These are phyloP conservation scores for Mollisia scopiformis DNA, from an alignment of 2,329 filamentous ascomycete genomes.

Conservation along the genomic window DNA sequence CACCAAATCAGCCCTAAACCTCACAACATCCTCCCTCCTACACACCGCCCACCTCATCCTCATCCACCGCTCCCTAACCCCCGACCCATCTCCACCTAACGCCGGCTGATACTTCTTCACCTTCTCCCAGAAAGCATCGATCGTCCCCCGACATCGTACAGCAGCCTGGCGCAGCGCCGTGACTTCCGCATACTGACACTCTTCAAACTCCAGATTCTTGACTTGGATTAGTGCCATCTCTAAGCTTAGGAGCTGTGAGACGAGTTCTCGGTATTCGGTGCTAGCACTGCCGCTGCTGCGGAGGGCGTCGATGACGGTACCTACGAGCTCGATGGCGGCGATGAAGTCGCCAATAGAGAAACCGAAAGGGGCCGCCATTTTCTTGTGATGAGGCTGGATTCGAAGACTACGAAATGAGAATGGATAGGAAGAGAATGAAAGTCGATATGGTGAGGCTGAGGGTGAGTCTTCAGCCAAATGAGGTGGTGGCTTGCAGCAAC, in stretches of 20 bases:
- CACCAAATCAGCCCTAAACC: conserved; percentile 32
- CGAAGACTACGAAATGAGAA: no score
- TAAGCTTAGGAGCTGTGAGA: conserved; percentile 25
- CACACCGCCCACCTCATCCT: conserved; percentile 36
- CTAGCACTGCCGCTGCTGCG: conserved; percentile 11
- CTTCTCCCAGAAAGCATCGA: conserved; percentile 32
- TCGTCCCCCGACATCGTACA: conserved; percentile 30
- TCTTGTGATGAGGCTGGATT: no score
- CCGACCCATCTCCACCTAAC: not conserved
- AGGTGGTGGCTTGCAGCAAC: not conserved
- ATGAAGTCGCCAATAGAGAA: conserved; percentile 37
- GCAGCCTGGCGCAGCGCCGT: conserved; percentile 30
- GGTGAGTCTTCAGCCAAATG: not conserved
- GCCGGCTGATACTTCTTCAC: conserved; percentile 31
- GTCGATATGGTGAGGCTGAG: not conserved
- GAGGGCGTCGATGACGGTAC: conserved; percentile 25
- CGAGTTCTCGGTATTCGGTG: conserved; percentile 26
- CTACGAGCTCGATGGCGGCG: conserved; percentile 26
- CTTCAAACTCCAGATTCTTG: conserved; percentile 32
- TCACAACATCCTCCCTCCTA: conserved; percentile 32
- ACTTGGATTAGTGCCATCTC: conserved; percentile 32
- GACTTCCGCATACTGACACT: conserved; percentile 21
- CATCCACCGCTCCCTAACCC: conserved; percentile 27
- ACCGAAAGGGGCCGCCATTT: conserved; percentile 31
- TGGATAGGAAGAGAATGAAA: no score